Base-by-base conservation (phyloP, 768 basidiomycete species). In the Dendrothele bispora region DNA sequence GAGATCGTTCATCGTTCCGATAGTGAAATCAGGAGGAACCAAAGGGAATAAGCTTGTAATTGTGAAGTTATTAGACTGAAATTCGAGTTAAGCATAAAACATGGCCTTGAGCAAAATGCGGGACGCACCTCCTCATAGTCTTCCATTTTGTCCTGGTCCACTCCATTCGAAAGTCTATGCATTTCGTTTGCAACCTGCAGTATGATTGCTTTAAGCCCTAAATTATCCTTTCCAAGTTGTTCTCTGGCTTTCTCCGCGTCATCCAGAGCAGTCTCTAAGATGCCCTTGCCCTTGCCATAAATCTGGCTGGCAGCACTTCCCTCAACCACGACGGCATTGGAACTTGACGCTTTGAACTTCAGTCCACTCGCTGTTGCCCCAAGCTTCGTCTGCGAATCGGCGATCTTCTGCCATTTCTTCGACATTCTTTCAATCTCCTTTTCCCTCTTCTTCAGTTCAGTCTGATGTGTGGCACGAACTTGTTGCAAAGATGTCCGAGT, bases 391-490 rank as follows among this genome's bases (percentile, higher is more conserved):
- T 92, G 91, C 8, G 74, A 61, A 48, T 91, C 89, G 5, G 79
- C 67, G 15, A 92, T 61, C 59, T 83, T 91, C 24, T 73, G 69
- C 87, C 88, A 91, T 53, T 80, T 82, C 40, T 92, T 90, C 22
- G 78, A 54, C 60, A 86, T 82, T 15, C 82, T 76, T 56, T 92
- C 90, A 15, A 84, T 65, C 32, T 93, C 90, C 54, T 84, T 86
- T 55, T 94, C 91, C 57, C 79, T 80, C 72, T 86, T 88, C 75
- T 85, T 91, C 27, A 90, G 61, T 60, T 93, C 91, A 28, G 74
- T 72, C 48, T 80, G 75, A 52, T 90, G 80, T 0, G 84, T 78
- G 32, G 81, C 73, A 21, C 91, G 82, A 11, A 89, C 69, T 8
- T 79, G 79, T 53, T 89, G 88, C 10, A 93, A 59, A 0, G 82